Evolutionary conservation across 345 rosid genomes (phyloP), one percentile per base, ranked within the genome.

Genomic region (Turritis glabra): DNA sequence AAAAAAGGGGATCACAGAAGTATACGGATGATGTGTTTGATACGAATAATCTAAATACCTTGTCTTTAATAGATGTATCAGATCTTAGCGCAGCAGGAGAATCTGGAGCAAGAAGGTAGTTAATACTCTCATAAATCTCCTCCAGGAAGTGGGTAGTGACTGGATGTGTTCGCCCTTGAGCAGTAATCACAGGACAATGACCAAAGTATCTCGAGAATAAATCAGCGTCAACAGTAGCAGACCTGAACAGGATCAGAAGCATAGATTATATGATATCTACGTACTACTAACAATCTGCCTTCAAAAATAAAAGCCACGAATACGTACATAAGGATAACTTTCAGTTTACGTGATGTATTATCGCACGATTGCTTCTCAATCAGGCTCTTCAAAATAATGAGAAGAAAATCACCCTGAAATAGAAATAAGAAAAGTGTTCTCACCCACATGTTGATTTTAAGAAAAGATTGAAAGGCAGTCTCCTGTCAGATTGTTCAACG

Each of bases 161-260:
- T 4, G 96, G 93, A 82, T 93, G 96, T 47, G 93, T 90, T 54
- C 97, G 85, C 71, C 98, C 98, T 80, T 85, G 81, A 37, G 97
- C 97, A 76, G 89, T 84, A 56, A 93, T 85, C 43, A 93, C 97
- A 43, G 98, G 98, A 72, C 97, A 93, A 73, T 84, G 75, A 53
- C 93, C 90, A 84, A 90, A 93, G 82, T 90, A 93, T 59, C 86
- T 84, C 52, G 97, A 90, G 75, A 90, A 90, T 52, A 85, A 81
- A 77, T 78, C 80, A 41, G 98, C 89, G 81, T 93, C 97, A 75
- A 93, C 98, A 5, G 98, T 93, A 68, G 98, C 98, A 53, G 98
- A 93, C 98, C 98, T 90, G 84, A 69, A 57, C 25, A 9, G 23
- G 53, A 66, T 48, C 58, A 67, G 59, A 53, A 59, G 46, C 43